Conservation (phyloP, 768 basidiomycete genomes). For the Pholiota molesta region DNA sequence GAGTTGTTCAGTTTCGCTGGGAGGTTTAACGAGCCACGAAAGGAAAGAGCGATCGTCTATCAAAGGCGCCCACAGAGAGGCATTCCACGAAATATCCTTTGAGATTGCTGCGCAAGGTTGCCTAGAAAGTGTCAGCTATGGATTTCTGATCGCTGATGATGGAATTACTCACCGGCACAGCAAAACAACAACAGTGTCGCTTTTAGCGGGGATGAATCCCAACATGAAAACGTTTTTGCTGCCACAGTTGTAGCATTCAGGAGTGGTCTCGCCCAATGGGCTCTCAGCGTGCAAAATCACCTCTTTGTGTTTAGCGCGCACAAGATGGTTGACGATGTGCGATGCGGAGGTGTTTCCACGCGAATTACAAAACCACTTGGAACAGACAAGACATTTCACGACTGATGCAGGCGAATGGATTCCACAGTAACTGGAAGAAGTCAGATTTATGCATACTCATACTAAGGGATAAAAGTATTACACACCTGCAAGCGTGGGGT, state of each 20-base stretch:
- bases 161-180: constrained; percentile 79
- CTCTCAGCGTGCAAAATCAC: constrained; percentile 95
- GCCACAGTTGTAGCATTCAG: constrained; percentile 99
- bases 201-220: constrained; percentile 98
- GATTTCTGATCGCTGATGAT: constrained; percentile 2
- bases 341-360: constrained; percentile 97
- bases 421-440: constrained; percentile 82
- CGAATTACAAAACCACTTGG: constrained; percentile 99
- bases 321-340: constrained; percentile 98
- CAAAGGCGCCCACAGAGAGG: constrained; percentile 95
- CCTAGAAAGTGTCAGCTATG: constrained; percentile 40
- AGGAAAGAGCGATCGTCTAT: constrained; percentile 98
- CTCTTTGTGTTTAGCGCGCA: constrained; percentile 99
- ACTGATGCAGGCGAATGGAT: constrained; percentile 98
- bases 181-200: constrained; percentile 97
- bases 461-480: constrained; percentile 19
- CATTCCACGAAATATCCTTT: constrained; percentile 99
- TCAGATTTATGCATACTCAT: constrained; percentile 10
- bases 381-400: constrained; percentile 90
- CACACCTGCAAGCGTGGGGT: constrained; percentile 94
- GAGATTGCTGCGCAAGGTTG: constrained; percentile 98
- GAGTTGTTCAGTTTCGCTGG: constrained; percentile 94
- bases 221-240: constrained; percentile 99
- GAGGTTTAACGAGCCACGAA: constrained; percentile 99
- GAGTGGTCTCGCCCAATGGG: constrained; percentile 94